Percentiles rank a stretch among this genome's conserved stretches.
Conservation (phyloP, 306 rosid genomes). For the Glycine tomentella region DNA sequence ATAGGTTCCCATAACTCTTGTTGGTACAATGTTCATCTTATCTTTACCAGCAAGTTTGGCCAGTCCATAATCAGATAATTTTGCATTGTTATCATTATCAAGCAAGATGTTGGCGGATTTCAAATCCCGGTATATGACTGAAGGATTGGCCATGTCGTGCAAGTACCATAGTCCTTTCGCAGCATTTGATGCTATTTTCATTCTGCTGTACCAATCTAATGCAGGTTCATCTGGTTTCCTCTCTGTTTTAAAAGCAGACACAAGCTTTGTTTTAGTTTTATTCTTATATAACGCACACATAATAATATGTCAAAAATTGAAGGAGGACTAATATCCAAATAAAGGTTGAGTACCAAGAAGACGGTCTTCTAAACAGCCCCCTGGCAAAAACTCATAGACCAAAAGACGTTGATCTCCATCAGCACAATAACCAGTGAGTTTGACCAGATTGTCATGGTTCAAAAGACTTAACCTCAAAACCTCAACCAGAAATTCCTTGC, state of each 20-base stretch:
- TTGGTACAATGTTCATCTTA: constrained; percentile 56
- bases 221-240: constrained; percentile 46
- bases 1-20: constrained; percentile 82
- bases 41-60: constrained; percentile 71
- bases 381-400: constrained; percentile 80
- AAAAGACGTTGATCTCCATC: constrained; percentile 96
- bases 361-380: constrained; percentile 63
- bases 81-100: constrained; percentile 68
- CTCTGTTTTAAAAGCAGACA: constrained; percentile 49
- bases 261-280: not conserved
- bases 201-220: constrained; percentile 78
- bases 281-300: not conserved
- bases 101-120: constrained; percentile 78
- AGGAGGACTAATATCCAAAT: not conserved
- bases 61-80: constrained; percentile 81
- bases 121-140: constrained; percentile 75
- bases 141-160: constrained; percentile 83
- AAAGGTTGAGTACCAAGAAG: constrained; percentile 64
- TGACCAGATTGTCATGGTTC: constrained; percentile 77
- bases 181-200: constrained; percentile 70
- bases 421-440: constrained; percentile 86
- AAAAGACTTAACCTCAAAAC: constrained; percentile 70
- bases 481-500: constrained; percentile 78
- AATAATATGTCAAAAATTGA: not conserved
- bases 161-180: constrained; percentile 87